Base-by-base conservation (phyloP, 2,329 filamentous ascomycete genomes). In the Penicillium verrucosum region DNA sequence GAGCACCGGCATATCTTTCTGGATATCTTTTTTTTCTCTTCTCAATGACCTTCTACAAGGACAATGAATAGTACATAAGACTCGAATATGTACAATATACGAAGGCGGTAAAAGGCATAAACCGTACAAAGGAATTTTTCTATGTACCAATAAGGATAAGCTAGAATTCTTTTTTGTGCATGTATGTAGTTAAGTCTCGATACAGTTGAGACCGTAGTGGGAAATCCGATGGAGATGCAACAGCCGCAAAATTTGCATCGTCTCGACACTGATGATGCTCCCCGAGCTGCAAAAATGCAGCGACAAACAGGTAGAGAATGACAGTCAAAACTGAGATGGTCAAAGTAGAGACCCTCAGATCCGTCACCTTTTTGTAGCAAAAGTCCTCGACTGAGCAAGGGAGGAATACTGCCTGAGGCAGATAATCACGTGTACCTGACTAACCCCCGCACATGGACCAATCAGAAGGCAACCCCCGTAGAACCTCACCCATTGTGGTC, bases 401-500 rank as follows among this genome's bases (percentile, higher is more conserved):
- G 57, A 34, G 44, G 8, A 9, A 4, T 4, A 1, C 10, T 12
- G 54, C 60, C 57, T 64, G 16, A 65, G 61, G 60, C 50, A 18
- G 2, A 0, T 4, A 10, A 12, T 62, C 57, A 65, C 60, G 59
- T 65, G 63, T 1, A 5, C 1, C 2, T 56, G 29, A 56, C 54
- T 56, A 56, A 51, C n/a, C 29, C 18, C 47, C 29, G n/a, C 30
- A n/a, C 10, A 7, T 1, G 21, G 32, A 29, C 64, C 64, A 66
- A 66, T 66, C 62, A 65, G 21, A 41, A n/a, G 27, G 21, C n/a
- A 5, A 25, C 44, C 54, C 54, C 48, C 46, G 54, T 58, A 64
- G 59, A 57, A 66, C 61, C 47, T 66, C 64, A 65, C 46, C 11
- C 46, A 53, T 54, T 51, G 56, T 55, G 51, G 44, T 44, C 47